phyloP scores from a whole-genome alignment of 2,329 filamentous ascomycete species.

The Trichophyton mentagrophytes region DNA sequence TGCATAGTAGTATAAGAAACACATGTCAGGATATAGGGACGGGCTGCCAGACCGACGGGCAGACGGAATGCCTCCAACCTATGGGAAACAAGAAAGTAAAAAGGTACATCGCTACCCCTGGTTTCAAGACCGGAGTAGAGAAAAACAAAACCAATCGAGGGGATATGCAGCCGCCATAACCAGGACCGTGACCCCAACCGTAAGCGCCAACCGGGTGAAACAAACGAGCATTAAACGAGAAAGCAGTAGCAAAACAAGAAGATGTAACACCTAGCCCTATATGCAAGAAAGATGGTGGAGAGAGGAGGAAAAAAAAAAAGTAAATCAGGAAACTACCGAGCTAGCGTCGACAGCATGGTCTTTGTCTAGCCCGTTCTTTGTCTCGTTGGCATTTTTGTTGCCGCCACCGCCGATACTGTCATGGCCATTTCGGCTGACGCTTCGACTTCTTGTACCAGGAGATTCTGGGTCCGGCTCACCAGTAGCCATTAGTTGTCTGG shows the following conservation, averaged over 20 bases:
- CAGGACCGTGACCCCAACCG: neutral
- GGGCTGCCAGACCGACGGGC: neutral
- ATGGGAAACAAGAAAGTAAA: conserved; percentile 6
- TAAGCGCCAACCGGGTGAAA: neutral
- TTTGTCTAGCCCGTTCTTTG: neutral
- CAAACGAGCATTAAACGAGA: neutral
- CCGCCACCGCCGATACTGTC: neutral
- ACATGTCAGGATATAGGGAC: neutral
- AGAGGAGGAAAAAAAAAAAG: no score
- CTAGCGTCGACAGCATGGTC: neutral
- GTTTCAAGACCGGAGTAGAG: neutral
- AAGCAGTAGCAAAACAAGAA: neutral
- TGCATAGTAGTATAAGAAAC: neutral
- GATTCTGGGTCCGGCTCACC: neutral
- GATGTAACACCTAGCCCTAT: neutral
- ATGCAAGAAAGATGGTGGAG: neutral
- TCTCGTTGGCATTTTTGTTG: neutral
- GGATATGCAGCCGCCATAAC: neutral
- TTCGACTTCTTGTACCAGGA: neutral
- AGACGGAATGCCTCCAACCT: neutral
- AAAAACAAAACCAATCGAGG: neutral
- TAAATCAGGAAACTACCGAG: neutral
- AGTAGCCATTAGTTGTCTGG: neutral
- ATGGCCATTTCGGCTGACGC: neutral
- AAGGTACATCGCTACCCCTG: neutral